Evolutionary conservation across 352 stramenopile species (phyloP).

Genomic region (Hyaloperonospora brassicae): DNA sequence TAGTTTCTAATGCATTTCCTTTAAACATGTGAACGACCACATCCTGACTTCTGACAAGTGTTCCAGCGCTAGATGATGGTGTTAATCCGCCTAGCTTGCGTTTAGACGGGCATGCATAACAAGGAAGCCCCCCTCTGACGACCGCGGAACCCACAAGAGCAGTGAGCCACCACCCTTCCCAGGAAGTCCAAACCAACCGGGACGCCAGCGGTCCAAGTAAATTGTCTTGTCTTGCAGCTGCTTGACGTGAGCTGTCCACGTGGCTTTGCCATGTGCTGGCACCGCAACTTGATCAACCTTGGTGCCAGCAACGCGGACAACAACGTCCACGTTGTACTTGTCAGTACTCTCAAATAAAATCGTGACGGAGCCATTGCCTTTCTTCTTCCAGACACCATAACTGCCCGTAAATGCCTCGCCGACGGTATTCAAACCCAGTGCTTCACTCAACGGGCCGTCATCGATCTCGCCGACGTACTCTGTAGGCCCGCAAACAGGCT

Average conservation of each 20-base stretch:
- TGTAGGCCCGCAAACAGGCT: conserved; percentile 28
- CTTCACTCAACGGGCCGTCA: conserved; percentile 26
- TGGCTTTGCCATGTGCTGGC: conserved; percentile 9
- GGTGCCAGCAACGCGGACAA: conserved; percentile 29
- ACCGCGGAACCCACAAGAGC: conserved; percentile 36
- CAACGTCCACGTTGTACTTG: conserved; percentile 18
- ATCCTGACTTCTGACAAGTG: conserved; percentile 18
- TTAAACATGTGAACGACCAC: conserved; percentile 15
- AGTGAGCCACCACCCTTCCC: conserved; percentile 20
- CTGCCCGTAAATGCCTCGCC: conserved; percentile 31
- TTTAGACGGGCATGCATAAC: conserved; percentile 38
- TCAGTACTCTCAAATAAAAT: conserved; percentile 27
- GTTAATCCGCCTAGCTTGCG: conserved; percentile 21
- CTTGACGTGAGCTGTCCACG: conserved; percentile 12
- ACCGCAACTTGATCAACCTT: conserved; percentile 12
- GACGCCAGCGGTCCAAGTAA: conserved; percentile 50
- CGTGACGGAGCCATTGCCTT: conserved; percentile 23
- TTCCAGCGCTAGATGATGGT: conserved; percentile 18
- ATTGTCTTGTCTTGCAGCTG: conserved; percentile 32
- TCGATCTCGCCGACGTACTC: conserved; percentile 27
- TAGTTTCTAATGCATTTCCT: conserved; percentile 21
- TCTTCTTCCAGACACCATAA: conserved; percentile 25
- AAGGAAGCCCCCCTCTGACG: conserved; percentile 27
- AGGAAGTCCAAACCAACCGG: conserved; percentile 25
- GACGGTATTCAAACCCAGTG: conserved; percentile 22